Conservation (phyloP, 1,139 yeast species). For the Debaryomycetaceae sp. region DNA sequence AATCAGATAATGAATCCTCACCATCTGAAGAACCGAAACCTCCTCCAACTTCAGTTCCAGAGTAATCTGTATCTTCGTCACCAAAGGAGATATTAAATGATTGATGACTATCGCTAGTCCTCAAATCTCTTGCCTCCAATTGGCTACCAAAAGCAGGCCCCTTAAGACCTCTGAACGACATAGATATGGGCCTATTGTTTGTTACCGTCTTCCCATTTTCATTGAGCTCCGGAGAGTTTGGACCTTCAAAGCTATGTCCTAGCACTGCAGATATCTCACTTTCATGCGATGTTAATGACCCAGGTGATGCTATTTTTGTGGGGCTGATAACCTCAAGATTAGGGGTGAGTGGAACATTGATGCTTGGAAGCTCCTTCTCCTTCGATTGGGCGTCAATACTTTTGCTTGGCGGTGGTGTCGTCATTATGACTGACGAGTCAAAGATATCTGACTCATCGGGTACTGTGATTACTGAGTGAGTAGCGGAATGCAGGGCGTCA, state of each 20-base stretch:
- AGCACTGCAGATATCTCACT: slow-evolving; percentile 22
- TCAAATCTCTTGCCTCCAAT: slow-evolving; percentile 23
- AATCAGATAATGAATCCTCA: slow-evolving; percentile 9
- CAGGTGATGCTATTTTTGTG: slow-evolving; percentile 11
- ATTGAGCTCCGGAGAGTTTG: slow-evolving; percentile 8
- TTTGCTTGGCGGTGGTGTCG: not conserved
- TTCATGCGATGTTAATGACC: slow-evolving; percentile 4
- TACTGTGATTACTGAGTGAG: not conserved
- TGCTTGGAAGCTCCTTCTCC: not conserved
- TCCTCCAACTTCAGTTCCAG: slow-evolving; percentile 25
- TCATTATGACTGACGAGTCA: not conserved
- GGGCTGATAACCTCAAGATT: slow-evolving; percentile 10
- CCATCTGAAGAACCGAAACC: slow-evolving; percentile 30
- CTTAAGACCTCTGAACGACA: slow-evolving; percentile 63
- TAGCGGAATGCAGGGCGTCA: not conserved
- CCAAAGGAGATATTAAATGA: slow-evolving; percentile 39
- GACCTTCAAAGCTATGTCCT: slow-evolving; percentile 13
- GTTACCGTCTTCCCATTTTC: slow-evolving; percentile 11
- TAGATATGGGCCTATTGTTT: slow-evolving; percentile 53
- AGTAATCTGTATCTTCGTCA: slow-evolving; percentile 19
- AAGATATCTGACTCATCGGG: not conserved
- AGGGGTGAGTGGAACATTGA: slow-evolving; percentile 10
- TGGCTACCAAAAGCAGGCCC: slow-evolving; percentile 53
- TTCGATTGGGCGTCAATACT: not conserved
- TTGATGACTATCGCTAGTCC: slow-evolving; percentile 41